Base-by-base conservation (phyloP, 768 basidiomycete species). In the Amanita fuliginea region DNA sequence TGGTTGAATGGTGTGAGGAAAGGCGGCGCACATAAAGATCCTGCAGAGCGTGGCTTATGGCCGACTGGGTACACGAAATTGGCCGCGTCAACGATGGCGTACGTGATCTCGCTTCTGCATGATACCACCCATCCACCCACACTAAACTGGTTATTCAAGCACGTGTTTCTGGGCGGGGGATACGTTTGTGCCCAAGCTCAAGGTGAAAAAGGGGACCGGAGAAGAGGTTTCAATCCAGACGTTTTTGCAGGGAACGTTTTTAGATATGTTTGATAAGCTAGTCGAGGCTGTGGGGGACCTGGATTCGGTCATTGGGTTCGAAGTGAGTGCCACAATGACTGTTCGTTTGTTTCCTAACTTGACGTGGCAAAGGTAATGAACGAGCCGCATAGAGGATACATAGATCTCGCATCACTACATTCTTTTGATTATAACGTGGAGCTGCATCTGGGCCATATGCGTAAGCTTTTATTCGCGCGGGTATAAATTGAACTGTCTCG, bases 141-240 rank as follows among this genome's bases (percentile, higher is more conserved):
- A 6, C 18, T 33, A 34, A 14, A 6, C 6, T 19, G 4, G 16
- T 9, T 28, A 10, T 18, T n/a, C 4, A 7, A 92, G 90, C 53
- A 96, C 94, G 0, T 80, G 86, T 34, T 97, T 97, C 60, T 96
- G 91, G 91, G 93, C 79, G 0, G 94, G 94, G 4, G 81, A 91
- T 57, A 78, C 78, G 0, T 96, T 94, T 59, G 76, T 91, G 0
- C 86, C 90, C 0, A 83, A 86, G 59, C 62, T 93, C 22, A 69
- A 66, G 46, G 70, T 81, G 16, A 74, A 74, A 51, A 64, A 71
- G 36, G 56, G 56, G 16, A 62, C 68, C 30, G 76, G 76, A 2
- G 63, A 74, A 28, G 65, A 74, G 10, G 74, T 84, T 21, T 70
- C 84, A 0, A 74, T 92, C 6, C 93, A 98, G 59, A 67, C 75